Evolutionary conservation across 805 yeast genomes (phyloP), one percentile per base, ranked within the genome.

Genomic region (Metschnikowia peoriensis): DNA sequence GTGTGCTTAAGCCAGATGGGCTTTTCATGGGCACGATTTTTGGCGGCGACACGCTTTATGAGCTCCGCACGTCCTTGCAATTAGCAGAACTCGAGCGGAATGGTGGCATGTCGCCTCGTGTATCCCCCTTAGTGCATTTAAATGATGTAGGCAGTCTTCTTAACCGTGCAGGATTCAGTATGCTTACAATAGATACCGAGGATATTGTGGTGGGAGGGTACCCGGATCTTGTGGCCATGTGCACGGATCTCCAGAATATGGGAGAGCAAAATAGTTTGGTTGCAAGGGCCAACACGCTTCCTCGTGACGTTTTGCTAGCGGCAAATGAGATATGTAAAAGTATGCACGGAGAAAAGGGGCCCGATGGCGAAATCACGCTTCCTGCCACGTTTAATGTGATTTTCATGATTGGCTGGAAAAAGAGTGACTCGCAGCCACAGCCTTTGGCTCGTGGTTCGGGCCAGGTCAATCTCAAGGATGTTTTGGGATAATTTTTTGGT

Each of bases 371-470:
- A 7, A 73, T 58, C 61, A 71, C 82, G 0, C 65, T 89, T n/a
- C 96, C 96, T 1, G 91, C 89, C 9, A 89, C 96, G 0, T 89
- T 81, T 69, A 73, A 89, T 54, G 81, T 89, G 49, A 81, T 89
- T 28, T 86, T 85, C 65, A 85, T 89, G 90, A 87, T 89, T 64
- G 96, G 96, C 2, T 89, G 96, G 96, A 89, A 88, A 66, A 83
- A 85, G 57, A 79, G 88, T 50, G 80, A 81, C 7, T 64, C 69
- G 46, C 89, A 88, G 64, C 90, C 92, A 2, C 73, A 84, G 63
- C 93, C 96, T 1, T 76, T 88, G 53, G 78, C 78, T 46, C 74
- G 96, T 56, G 96, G 96, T 1, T 63, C 86, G 17, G 94, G 85
- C 1, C 82, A 84, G 61, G 77, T 88, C 40, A 83, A 75, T 55